Percentiles rank a stretch among this genome's conserved stretches.
These are phyloP conservation scores for Alternaria hordeiaustralica DNA, from an alignment of 2,329 filamentous ascomycete species.

Conservation along the genomic window DNA sequence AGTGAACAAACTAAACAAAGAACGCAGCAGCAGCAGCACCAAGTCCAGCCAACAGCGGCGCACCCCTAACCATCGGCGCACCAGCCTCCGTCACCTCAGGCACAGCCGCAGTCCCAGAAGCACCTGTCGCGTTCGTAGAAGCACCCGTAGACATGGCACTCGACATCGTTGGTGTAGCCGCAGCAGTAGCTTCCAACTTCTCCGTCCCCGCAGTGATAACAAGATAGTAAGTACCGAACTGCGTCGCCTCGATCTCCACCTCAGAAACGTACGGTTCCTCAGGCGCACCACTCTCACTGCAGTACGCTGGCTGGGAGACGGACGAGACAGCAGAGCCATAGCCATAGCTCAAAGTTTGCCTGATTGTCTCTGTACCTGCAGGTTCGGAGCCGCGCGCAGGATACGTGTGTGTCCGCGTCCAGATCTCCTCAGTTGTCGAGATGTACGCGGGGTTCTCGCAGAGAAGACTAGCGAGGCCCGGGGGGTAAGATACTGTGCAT, in stretches of 20 bases:
- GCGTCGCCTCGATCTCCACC: neutral
- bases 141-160: neutral
- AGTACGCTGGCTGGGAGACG: neutral
- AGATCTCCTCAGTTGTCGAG: accelerated
- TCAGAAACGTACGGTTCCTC: neutral
- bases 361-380: neutral
- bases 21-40: neutral
- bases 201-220: neutral
- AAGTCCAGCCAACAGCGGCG: neutral
- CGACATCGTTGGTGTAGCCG: neutral
- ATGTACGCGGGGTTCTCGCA: accelerated
- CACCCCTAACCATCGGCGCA: neutral
- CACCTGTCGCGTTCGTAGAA: neutral
- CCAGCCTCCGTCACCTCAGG: neutral
- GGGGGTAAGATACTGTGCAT: neutral
- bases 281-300: neutral
- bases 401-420: neutral
- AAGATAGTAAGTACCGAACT: neutral
- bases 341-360: neutral
- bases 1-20: neutral
- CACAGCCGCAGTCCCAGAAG: neutral
- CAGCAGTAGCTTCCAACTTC: neutral
- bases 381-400: neutral
- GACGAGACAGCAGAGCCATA: neutral
- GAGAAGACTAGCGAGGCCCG: accelerated